A percentile compares a stretch with the other conserved stretches of the same genome.
Conservation (phyloP, 768 basidiomycete genomes). For the Podaxis sp. region DNA sequence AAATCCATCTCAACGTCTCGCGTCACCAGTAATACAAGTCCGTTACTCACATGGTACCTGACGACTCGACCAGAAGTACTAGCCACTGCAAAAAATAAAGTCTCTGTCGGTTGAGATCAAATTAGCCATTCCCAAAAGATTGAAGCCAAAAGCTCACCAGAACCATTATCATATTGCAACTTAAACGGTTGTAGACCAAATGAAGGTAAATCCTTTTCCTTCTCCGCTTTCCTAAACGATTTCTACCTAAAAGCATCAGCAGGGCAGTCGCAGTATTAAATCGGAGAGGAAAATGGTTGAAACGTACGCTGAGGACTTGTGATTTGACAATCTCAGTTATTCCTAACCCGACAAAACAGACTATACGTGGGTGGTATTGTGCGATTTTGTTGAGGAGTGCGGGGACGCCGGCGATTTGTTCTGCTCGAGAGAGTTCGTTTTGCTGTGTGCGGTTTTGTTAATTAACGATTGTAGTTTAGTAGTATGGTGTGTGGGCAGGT, state of each 20-base stretch:
- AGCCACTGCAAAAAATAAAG: constrained; percentile 72
- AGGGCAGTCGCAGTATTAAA: not conserved
- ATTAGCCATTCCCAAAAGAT: not conserved
- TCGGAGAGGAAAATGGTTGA: not conserved
- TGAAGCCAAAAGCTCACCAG: constrained; percentile 7
- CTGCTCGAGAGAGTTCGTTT: constrained; percentile 49
- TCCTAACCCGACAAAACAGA: constrained; percentile 77
- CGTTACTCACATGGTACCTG: constrained; percentile 54
- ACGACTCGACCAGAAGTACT: constrained; percentile 77
- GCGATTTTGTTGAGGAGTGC: constrained; percentile 58
- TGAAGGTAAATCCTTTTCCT: constrained; percentile 17
- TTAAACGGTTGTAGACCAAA: constrained; percentile 54
- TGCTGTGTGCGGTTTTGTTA: constrained; percentile 31
- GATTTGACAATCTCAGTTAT: constrained; percentile 46
- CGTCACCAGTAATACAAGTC: not conserved
- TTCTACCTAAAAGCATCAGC: not conserved
- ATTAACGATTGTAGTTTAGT: not conserved
- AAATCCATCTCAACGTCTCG: not conserved
- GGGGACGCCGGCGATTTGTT: constrained; percentile 55
- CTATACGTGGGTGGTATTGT: constrained; percentile 54
- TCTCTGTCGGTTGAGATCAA: constrained; percentile 34
- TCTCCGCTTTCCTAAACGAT: constrained; percentile 1
- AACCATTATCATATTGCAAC: constrained; percentile 32
- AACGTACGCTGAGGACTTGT: constrained; percentile 20
- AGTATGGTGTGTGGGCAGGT: not conserved